Evolutionary conservation across 345 rosid species (phyloP).

Genomic region (Camelina sativa): DNA sequence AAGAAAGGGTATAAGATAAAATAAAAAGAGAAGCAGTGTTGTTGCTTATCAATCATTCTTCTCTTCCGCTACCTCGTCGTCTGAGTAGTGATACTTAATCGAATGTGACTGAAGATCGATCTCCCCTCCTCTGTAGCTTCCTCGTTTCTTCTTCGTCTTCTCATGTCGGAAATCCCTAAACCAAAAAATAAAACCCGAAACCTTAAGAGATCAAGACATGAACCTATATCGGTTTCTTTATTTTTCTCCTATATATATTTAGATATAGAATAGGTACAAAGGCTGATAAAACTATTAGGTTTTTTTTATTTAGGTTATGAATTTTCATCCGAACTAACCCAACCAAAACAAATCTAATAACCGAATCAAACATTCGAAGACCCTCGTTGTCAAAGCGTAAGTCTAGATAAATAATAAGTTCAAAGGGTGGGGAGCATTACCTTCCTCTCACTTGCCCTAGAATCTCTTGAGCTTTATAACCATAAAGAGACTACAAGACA

Average conservation of each 20-base stretch:
- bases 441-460: slow-evolving; percentile 97
- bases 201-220: not conserved
- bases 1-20: not conserved
- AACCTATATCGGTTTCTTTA: not conserved
- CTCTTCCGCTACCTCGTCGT: slow-evolving; percentile 44
- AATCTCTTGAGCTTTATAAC: slow-evolving; percentile 94
- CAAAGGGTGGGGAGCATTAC: slow-evolving; percentile 46
- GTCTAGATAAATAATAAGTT: not conserved
- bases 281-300: not conserved
- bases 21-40: slow-evolving; percentile 9
- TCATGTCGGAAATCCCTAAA: slow-evolving; percentile 91
- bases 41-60: slow-evolving; percentile 39
- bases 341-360: not conserved
- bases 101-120: slow-evolving; percentile 86
- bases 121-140: slow-evolving; percentile 90
- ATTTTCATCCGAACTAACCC: not conserved
- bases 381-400: not conserved
- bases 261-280: not conserved
- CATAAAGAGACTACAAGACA: slow-evolving; percentile 72
- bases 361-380: not conserved
- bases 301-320: not conserved
- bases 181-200: not conserved
- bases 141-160: slow-evolving; percentile 98
- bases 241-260: not conserved
- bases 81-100: slow-evolving; percentile 81